These are phyloP conservation scores for Venustampulla echinocandica DNA, from an alignment of 495 filamentous ascomycete genomes.

Conservation along the genomic window DNA sequence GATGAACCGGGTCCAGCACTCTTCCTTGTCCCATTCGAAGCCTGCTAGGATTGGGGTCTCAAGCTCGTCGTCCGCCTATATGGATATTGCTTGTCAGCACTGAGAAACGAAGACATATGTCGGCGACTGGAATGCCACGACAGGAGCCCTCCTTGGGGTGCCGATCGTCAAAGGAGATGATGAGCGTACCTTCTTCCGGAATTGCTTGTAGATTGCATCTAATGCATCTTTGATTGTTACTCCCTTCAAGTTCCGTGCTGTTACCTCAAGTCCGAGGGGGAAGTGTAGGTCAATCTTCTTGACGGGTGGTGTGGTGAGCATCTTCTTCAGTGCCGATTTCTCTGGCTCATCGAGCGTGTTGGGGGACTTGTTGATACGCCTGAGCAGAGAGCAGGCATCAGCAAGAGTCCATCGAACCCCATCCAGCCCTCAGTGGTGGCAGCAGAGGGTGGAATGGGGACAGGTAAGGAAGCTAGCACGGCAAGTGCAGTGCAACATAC, in stretches of 20 bases:
- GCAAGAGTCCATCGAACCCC: background rate
- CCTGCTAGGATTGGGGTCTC: slow-evolving; percentile 74
- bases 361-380: slow-evolving; percentile 87
- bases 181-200: slow-evolving; percentile 75
- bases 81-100: slow-evolving; percentile 7
- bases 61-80: slow-evolving; percentile 80
- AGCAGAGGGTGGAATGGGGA: slow-evolving; percentile 1
- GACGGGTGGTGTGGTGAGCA: slow-evolving; percentile 69
- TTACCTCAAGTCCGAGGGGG: slow-evolving; percentile 77
- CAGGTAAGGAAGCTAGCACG: slow-evolving; percentile 6
- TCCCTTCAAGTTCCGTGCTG: slow-evolving; percentile 80
- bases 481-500: slow-evolving; percentile 46
- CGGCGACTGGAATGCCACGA: too few species aligned
- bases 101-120: too few species aligned
- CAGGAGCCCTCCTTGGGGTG: too few species aligned
- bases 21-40: slow-evolving; percentile 92
- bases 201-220: slow-evolving; percentile 88
- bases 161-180: too few species aligned
- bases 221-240: slow-evolving; percentile 93
- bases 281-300: slow-evolving; percentile 92
- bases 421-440: background rate
- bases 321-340: slow-evolving; percentile 70
- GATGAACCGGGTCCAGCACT: slow-evolving; percentile 61
- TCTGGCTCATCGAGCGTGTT: slow-evolving; percentile 57
- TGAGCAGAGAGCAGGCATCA: slow-evolving; percentile 27